A percentile compares a stretch with the other conserved stretches of the same genome.
phyloP scores from a whole-genome alignment of 1,139 yeast species.

The Kurtzmaniella quercitrusa region DNA sequence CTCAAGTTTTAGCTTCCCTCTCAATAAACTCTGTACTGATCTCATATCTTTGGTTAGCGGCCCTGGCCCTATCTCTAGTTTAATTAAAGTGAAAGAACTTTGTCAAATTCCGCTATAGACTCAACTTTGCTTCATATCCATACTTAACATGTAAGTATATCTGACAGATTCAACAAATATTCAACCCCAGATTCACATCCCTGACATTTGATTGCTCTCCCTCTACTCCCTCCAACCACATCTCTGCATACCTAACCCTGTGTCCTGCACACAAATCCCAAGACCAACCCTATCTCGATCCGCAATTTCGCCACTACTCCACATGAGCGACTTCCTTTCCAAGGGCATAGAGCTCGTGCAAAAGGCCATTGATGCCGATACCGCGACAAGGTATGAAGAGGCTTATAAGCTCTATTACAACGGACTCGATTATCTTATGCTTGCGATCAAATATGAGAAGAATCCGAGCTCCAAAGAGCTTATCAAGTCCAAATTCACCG shows the following conservation, averaged over 20 bases:
- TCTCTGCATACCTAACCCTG: neutral
- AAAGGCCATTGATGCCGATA: conserved; percentile 93
- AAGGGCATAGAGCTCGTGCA: conserved; percentile 94
- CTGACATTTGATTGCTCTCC: too few relatives aligned
- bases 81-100: too few relatives aligned
- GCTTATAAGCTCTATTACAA: conserved; percentile 91
- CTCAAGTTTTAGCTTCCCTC: too few relatives aligned
- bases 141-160: too few relatives aligned
- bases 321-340: conserved; percentile 67
- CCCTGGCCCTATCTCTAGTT: too few relatives aligned
- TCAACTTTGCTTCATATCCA: too few relatives aligned
- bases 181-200: too few relatives aligned
- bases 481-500: conserved; percentile 84
- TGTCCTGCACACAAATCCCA: neutral
- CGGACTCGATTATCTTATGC: conserved; percentile 92
- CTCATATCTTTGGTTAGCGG: too few relatives aligned
- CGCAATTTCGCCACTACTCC: neutral
- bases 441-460: conserved; percentile 94
- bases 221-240: neutral
- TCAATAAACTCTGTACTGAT: too few relatives aligned
- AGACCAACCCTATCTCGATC: neutral
- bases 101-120: too few relatives aligned
- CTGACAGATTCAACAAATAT: too few relatives aligned
- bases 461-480: conserved; percentile 85
- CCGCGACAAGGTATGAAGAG: conserved; percentile 86